phyloP scores from a whole-genome alignment of 768 basidiomycete species.

The Agrocybe pediades region DNA sequence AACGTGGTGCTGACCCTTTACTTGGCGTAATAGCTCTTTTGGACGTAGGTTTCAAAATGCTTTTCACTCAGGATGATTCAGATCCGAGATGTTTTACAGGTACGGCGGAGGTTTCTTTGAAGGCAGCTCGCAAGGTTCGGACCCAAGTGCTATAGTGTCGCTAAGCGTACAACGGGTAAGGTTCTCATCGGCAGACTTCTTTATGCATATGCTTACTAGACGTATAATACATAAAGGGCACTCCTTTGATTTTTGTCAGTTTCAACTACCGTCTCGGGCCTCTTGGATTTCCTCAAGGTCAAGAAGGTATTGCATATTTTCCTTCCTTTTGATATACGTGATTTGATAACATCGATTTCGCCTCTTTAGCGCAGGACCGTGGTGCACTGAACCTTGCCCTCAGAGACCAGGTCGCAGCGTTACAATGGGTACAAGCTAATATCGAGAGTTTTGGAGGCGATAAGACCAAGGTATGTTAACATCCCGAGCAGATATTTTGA shows the following conservation, averaged over 20 bases:
- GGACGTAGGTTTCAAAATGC: neutral
- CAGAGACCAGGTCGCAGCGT: conserved; percentile 40
- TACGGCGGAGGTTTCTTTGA: neutral
- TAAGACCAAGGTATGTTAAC: conserved; percentile 20
- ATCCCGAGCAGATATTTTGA: neutral
- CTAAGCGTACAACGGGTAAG: neutral
- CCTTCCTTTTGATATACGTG: neutral
- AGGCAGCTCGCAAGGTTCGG: neutral
- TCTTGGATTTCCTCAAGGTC: conserved; percentile 41
- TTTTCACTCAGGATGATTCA: neutral
- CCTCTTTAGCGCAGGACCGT: conserved; percentile 26
- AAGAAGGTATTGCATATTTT: conserved; percentile 19
- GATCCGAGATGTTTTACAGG: neutral
- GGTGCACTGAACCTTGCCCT: conserved; percentile 44
- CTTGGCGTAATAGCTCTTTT: neutral
- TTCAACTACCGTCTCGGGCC: conserved; percentile 42
- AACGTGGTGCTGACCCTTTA: too few relatives aligned
- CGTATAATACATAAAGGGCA: conserved; percentile 24
- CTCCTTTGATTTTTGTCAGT: conserved; percentile 41
- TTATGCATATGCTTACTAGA: neutral
- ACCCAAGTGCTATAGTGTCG: neutral
- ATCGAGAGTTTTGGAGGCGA: conserved; percentile 61
- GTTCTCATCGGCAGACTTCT: neutral
- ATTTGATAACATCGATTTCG: neutral
- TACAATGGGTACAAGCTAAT: conserved; percentile 57